Conservation (phyloP, 306 rosid genomes). For the Quercus robur region DNA sequence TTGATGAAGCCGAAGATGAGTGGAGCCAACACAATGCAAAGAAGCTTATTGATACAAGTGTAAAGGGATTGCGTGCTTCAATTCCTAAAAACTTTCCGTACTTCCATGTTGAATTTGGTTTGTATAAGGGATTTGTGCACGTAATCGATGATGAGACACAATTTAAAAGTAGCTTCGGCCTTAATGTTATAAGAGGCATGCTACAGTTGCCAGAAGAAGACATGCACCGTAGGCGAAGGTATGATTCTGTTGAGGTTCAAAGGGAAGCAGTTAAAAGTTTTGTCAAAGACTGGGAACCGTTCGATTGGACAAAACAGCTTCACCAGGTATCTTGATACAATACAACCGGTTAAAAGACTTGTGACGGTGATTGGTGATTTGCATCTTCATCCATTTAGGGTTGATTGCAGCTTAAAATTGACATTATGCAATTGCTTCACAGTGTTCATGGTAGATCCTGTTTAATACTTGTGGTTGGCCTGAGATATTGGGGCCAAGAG, state of each 20-base stretch:
- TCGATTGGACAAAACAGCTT: conserved; percentile 86
- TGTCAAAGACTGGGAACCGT: conserved; percentile 56
- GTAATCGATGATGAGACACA: conserved; percentile 79
- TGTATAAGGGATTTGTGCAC: conserved; percentile 76
- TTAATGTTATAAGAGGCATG: conserved; percentile 87
- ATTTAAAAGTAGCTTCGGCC: conserved; percentile 63
- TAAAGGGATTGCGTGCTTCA: conserved; percentile 75
- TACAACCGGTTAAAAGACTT: neutral
- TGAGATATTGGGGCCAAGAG: too few relatives aligned
- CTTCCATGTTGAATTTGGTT: conserved; percentile 84
- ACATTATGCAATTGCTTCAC: too few relatives aligned
- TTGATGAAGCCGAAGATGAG: conserved; percentile 90
- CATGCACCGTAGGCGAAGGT: conserved; percentile 66
- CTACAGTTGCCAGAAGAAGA: conserved; percentile 68
- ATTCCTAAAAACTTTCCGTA: conserved; percentile 76
- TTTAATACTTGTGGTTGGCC: too few relatives aligned
- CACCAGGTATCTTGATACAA: conserved; percentile 26
- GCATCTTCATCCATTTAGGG: too few relatives aligned
- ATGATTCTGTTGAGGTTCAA: conserved; percentile 55
- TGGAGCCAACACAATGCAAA: conserved; percentile 96
- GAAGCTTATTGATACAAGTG: conserved; percentile 74
- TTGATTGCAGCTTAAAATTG: too few relatives aligned
- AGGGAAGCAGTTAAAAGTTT: conserved; percentile 67
- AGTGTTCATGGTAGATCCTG: too few relatives aligned
- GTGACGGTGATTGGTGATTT: neutral